phyloP scores from a whole-genome alignment of 2,329 filamentous ascomycete genomes.

The Fusarium fracticaudum region DNA sequence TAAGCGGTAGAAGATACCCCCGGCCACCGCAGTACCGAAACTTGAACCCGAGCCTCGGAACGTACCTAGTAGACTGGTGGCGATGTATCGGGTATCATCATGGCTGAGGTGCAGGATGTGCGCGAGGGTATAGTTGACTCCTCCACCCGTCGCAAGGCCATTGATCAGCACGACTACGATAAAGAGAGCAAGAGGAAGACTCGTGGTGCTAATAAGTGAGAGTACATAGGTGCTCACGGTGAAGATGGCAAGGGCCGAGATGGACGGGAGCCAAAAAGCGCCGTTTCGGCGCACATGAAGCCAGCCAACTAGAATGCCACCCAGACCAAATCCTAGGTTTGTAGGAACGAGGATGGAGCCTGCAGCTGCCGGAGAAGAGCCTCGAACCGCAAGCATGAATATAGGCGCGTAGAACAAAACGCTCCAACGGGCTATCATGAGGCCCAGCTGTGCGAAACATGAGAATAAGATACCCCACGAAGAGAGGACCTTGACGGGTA shows the following conservation, averaged over 20 bases:
- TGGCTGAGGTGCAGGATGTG: slow-evolving; percentile 79
- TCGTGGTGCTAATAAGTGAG: slow-evolving; percentile 62
- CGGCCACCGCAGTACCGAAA: slow-evolving; percentile 82
- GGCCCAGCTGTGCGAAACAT: slow-evolving; percentile 77
- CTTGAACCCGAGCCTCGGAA: slow-evolving; percentile 84
- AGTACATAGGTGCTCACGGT: slow-evolving; percentile 66
- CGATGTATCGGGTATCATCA: slow-evolving; percentile 75
- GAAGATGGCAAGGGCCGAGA: slow-evolving; percentile 71
- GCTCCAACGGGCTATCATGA: slow-evolving; percentile 84
- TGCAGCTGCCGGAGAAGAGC: slow-evolving; percentile 73
- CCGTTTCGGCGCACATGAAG: slow-evolving; percentile 78
- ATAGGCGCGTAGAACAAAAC: slow-evolving; percentile 84
- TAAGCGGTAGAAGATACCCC: slow-evolving; percentile 75
- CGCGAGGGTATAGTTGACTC: slow-evolving; percentile 82
- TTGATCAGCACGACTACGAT: slow-evolving; percentile 72
- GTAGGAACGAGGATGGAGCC: slow-evolving; percentile 84
- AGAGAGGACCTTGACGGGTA: slow-evolving; percentile 75
- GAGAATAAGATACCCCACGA: slow-evolving; percentile 77
- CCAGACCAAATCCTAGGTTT: slow-evolving; percentile 80
- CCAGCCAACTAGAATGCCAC: slow-evolving; percentile 77
- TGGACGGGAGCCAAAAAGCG: slow-evolving; percentile 74
- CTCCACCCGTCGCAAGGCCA: slow-evolving; percentile 76
- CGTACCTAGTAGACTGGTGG: slow-evolving; percentile 79
- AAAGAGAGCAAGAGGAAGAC: slow-evolving; percentile 62
- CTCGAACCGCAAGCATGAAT: slow-evolving; percentile 79